phyloP scores from a whole-genome alignment of 2,329 filamentous ascomycete genomes.

The Fusarium sp. region DNA sequence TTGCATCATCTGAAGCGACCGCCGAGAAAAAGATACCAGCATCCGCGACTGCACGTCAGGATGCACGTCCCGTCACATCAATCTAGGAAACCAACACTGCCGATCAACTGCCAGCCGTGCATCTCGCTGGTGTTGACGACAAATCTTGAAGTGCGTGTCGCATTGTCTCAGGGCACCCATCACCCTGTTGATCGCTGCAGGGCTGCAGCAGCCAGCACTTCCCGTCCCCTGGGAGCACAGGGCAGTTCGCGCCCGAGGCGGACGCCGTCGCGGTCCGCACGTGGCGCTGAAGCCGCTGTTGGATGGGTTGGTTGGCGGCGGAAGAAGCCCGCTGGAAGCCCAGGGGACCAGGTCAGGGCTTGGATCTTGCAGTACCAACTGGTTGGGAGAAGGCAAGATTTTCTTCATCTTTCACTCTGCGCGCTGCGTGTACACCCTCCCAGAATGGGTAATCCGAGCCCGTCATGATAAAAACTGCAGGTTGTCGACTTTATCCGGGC shows the following conservation, averaged over 20 bases:
- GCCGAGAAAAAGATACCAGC: constrained; percentile 8
- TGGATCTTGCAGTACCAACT: constrained; percentile 24
- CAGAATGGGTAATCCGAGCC: constrained; percentile 37
- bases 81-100: constrained; percentile 18
- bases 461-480: constrained; percentile 26
- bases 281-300: constrained; percentile 25
- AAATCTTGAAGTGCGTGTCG: constrained; percentile 12
- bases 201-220: constrained; percentile 15
- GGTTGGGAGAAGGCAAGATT: constrained; percentile 21
- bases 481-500: constrained; percentile 28
- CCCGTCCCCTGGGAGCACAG: constrained; percentile 38
- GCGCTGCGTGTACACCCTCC: constrained; percentile 11
- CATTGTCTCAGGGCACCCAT: constrained; percentile 5
- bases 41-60: constrained; percentile 34
- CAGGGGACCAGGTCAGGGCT: constrained; percentile 14
- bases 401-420: neutral
- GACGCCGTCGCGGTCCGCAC: constrained; percentile 25
- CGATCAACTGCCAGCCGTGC: constrained; percentile 39
- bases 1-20: neutral
- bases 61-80: constrained; percentile 17
- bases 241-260: constrained; percentile 12
- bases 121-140: constrained; percentile 7
- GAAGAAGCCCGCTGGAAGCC: constrained; percentile 23
- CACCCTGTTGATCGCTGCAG: constrained; percentile 35
- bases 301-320: constrained; percentile 26